Base-by-base conservation (phyloP, 2,329 filamentous ascomycete species). In the Rhynchosporium graminicola region DNA sequence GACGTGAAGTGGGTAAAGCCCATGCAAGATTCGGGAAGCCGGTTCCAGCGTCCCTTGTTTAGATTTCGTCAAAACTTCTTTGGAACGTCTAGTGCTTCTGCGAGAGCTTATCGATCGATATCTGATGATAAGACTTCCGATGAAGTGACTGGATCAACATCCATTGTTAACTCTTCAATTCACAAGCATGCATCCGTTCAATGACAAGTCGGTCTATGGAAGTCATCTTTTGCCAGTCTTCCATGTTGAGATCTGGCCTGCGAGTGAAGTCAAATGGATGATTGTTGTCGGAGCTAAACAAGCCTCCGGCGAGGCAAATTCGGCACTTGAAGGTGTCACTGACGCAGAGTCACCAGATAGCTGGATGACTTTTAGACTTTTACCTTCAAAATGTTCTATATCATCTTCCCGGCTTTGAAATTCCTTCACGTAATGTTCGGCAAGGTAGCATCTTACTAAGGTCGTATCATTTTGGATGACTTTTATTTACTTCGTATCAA, bases 1-100 rank as follows among this genome's bases (percentile, higher is more conserved):
- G 20, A 36, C 13, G 38, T n/a, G 31, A 54, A 54, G 50, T 54
- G 50, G 50, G 50, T 54, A 54, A 10, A 40, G 26, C 20, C 50
- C 50, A 54, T 12, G 33, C 50, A 40, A 36, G 33, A 36, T 36
- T 36, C 48, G 36, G 33, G 50, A 40, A 54, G 50, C n/a, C 33
- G 33, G 33, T 36, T 36, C 50, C 50, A 20, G 33, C 38, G 50
- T 13, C 31, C 40, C 20, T 40, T n/a, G 5, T 13, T 20, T n/a
- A 40, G 28, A 54, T 31, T 54, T 40, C 36, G 29, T 38, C 9
- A n/a, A 54, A 54, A 54, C 50, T 54, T 29, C 33, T 40, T 26
- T 54, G 33, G 36, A 54, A n/a, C 42, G 31, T 31, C 29, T 45
- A n/a, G 6, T 10, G 9, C 29, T 45, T 45, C 20, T 43, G 42